Evolutionary conservation across 106 monocot genomes (phyloP), one percentile per base, ranked within the genome.

Genomic region (Dendrobium chrysotoxum): DNA sequence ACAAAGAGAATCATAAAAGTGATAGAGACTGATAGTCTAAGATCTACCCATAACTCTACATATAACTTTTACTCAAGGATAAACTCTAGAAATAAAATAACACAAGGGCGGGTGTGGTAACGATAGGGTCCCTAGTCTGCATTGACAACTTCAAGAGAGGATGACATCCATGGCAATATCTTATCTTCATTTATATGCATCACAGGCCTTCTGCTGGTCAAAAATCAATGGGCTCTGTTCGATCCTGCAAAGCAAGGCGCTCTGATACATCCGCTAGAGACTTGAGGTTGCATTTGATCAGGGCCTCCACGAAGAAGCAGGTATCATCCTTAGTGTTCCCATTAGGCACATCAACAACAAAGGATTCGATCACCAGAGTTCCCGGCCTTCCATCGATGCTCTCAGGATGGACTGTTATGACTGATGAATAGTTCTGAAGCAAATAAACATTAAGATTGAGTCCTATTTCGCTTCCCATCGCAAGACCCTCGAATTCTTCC

Each of bases 271-370:
- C 72, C 31, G 72, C 72, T 10, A 72, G 28, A 28, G 72, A 72
- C 39, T 72, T 72, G 72, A 72, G 72, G 72, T 72, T 72, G 72
- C 72, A 72, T 38, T 72, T 72, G 35, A 72, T 72, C 12, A 72
- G 72, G 13, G 72, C 72, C 39, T 72, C 72, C 38, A 72, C 72
- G 72, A 72, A 72, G 72, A 72, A 72, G 35, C 72, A 16, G 39
- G 72, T 72, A 35, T 72, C 72, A 11, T 72, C 72, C 20, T 72
- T 16, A 1, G 72, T 72, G 72, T 72, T 72, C 5, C 72, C 72
- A 0, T 72, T 28, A 1, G 72, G 72, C 39, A 72, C 72, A 4
- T 72, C 72, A 17, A 72, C 72, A 12, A 72, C 72, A 18, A 72
- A 72, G n/a, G 72, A 72, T 38, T 72, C 72, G 30, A 72, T 72